Evolutionary conservation across 495 filamentous ascomycete species (phyloP), one percentile per base, ranked within the genome.

Genomic region (Pseudevernia furfuracea): DNA sequence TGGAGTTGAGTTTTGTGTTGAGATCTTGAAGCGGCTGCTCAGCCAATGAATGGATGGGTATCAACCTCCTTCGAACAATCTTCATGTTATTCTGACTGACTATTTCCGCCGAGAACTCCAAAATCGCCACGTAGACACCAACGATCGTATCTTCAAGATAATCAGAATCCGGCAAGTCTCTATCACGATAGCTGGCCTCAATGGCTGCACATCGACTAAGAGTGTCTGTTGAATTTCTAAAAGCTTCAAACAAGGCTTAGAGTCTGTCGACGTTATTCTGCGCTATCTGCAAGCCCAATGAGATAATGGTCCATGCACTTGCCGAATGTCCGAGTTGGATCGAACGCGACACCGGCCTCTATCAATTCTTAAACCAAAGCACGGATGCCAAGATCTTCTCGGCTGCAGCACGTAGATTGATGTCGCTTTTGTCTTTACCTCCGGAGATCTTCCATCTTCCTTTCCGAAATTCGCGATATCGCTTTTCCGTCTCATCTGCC

Each of bases 301-400:
- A 62, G 28, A 62, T 36, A 17, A 59, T 43, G 15, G 37, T 34
- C 56, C 62, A 64, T 3, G 57, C 62, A 19, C 19, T n/a, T 34
- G 62, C 57, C 17, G 37, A 34, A 56, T 64, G 44, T 17, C 62
- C 62, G n/a, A 19, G 55, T 44, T n/a, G 28, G 32, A 53, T 60
- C 61, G 56, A 64, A 64, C 23, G 60, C 25, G 28, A 64, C 34
- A 15, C 62, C 56, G 14, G 62, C 62, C 15, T 60, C 62, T 21
- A 64, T 39, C 25, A 60, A 19, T 21, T 52, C 44, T 60, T n/a
- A n/a, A n/a, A n/a, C n/a, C n/a, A n/a, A n/a, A n/a, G n/a, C n/a
- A n/a, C n/a, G n/a, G n/a, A n/a, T n/a, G n/a, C n/a, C 14, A 64
- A 32, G 12, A 60, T 60, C 37, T 38, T 30, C 38, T 59, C 59